Percentiles rank a stretch among this genome's conserved stretches.
These are phyloP conservation scores for Aspergillus cejpii DNA, from an alignment of 2,329 filamentous ascomycete genomes.

Conservation along the genomic window DNA sequence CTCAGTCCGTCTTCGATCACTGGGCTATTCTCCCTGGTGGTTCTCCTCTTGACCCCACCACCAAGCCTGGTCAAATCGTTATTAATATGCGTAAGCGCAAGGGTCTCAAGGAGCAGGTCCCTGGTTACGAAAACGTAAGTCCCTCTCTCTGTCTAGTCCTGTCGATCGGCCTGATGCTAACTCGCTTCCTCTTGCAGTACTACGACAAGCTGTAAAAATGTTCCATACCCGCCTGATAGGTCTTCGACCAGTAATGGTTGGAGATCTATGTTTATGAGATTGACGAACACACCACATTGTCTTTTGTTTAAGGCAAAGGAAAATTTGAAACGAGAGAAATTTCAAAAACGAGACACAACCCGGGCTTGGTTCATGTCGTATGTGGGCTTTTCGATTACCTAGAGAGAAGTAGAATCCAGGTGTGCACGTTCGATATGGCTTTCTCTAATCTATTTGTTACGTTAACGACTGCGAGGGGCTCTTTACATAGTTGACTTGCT, in stretches of 20 bases:
- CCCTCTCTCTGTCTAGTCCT: constrained; percentile 1
- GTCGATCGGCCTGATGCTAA: constrained; percentile 15
- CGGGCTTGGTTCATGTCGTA: constrained; percentile 25
- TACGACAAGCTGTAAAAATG: constrained; percentile 92
- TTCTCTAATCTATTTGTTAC: constrained; percentile 22
- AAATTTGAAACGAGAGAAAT: constrained; percentile 24
- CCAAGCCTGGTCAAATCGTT: constrained; percentile 77
- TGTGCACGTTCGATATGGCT: constrained; percentile 26
- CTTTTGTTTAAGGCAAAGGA: constrained; percentile 18
- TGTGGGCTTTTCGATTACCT: constrained; percentile 27
- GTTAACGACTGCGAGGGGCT: constrained; percentile 26
- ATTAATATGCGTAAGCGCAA: constrained; percentile 95
- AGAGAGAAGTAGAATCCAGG: constrained; percentile 28
- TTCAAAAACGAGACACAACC: constrained; percentile 22
- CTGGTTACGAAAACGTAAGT: constrained; percentile 92
- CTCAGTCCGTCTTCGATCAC: constrained; percentile 97
- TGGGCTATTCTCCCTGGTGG: constrained; percentile 96
- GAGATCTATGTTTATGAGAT: constrained; percentile 39
- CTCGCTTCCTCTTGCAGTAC: constrained; percentile 55
- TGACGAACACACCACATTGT: constrained; percentile 40
- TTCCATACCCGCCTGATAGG: constrained; percentile 39
- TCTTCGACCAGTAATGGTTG: constrained; percentile 33
- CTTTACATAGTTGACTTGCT: constrained; percentile 21
- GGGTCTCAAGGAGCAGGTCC: constrained; percentile 96
- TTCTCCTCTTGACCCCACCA: constrained; percentile 74